Base-by-base conservation (phyloP, 2,329 filamentous ascomycete species). In the Graphilbum sp. region DNA sequence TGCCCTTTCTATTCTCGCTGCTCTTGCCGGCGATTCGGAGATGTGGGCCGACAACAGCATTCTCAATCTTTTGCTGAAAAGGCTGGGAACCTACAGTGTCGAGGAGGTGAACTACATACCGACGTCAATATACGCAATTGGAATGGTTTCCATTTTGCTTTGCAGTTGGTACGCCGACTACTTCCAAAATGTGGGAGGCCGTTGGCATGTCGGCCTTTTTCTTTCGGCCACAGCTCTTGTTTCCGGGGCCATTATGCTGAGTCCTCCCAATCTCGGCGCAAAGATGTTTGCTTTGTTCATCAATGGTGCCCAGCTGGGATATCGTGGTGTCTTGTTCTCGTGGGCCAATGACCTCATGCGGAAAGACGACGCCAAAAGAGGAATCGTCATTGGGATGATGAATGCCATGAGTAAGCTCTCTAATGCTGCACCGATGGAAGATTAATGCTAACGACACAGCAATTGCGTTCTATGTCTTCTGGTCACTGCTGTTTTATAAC, bases 91-190 rank as follows among this genome's bases (percentile, higher is more conserved):
- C 42, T 56, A 60, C 41, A 59, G 58, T 33, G 46, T 53, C 5
- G 58, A 59, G 25, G 58, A 68, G 19, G 68, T 70, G 35, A 64
- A 64, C 32, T 61, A 55, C 29, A 60, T 61, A 27, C 59, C 60
- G 0, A 62, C 59, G 1, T 52, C 52, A 1, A 55, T 38, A 0
- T 41, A 27, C 13, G 39, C 23, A 10, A 15, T 44, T 18, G 36
- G 32, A 5, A 33, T 69, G 0, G 52, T 67, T 13, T 58, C 58
- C 2, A 68, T 66, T 0, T 51, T 72, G 2, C 46, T 57, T 8
- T 67, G 65, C 43, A 66, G 66, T 5, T 70, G 66, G 66, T 58
- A 58, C 11, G 67, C 64, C 4, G 67, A 70, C 47, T 54, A 58
- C 0, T 45, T 66, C 11, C 51, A 66, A 4, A 56, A 52, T 2